These are phyloP conservation scores for Withania somnifera DNA, from an alignment of 305 asterid genomes.

Conservation along the genomic window DNA sequence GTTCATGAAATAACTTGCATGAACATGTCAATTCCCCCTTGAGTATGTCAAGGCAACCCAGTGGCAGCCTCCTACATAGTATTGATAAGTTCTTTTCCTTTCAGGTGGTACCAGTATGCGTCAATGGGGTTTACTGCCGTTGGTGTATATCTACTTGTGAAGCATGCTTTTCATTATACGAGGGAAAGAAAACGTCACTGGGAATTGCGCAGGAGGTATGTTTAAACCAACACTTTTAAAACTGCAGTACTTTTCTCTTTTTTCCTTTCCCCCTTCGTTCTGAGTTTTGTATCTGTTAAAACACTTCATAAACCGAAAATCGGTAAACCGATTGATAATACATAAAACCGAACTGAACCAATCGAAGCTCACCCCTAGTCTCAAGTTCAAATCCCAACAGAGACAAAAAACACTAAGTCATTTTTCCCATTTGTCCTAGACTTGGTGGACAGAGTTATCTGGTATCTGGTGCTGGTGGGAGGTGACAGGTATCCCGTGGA, in stretches of 20 bases:
- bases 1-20: neutral
- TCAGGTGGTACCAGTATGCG: constrained; percentile 91
- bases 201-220: constrained; percentile 79
- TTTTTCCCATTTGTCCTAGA: too few relatives aligned
- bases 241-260: neutral
- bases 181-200: constrained; percentile 88
- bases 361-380: too few relatives aligned
- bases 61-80: neutral
- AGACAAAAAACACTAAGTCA: too few relatives aligned
- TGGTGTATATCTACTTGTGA: constrained; percentile 75
- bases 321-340: too few relatives aligned
- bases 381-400: too few relatives aligned
- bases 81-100: constrained; percentile 8
- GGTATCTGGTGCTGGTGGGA: too few relatives aligned
- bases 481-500: too few relatives aligned
- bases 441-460: too few relatives aligned
- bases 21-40: neutral
- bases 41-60: neutral
- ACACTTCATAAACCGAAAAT: too few relatives aligned
- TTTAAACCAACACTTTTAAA: neutral
- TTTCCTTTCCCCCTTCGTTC: neutral
- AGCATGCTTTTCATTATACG: constrained; percentile 51
- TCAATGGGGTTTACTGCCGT: constrained; percentile 67
- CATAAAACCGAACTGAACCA: too few relatives aligned
- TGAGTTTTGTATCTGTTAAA: neutral